Evolutionary conservation across 805 yeast species (phyloP).

Genomic region (Yarrowia osloensis): DNA sequence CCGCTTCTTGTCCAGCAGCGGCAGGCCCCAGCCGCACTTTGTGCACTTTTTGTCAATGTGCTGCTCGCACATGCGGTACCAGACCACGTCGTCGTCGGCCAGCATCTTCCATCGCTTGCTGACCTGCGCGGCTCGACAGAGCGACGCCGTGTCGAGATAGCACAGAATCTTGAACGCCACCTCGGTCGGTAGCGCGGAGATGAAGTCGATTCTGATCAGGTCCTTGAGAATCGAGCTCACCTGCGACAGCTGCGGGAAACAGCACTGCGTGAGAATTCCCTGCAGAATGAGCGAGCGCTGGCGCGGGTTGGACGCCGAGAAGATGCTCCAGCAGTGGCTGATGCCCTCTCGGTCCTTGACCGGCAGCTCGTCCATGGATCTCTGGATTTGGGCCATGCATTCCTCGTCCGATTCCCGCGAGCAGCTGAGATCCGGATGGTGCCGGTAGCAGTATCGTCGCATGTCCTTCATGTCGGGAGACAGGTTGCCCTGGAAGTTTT

Average conservation of each 20-base stretch:
- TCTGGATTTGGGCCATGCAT: slow-evolving; percentile 66
- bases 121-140: slow-evolving; percentile 93
- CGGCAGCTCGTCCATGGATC: slow-evolving; percentile 47
- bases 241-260: slow-evolving; percentile 91
- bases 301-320: slow-evolving; percentile 68
- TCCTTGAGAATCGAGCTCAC: slow-evolving; percentile 76
- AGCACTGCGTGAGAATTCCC: slow-evolving; percentile 85
- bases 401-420: slow-evolving; percentile 66
- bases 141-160: slow-evolving; percentile 88
- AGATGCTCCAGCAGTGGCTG: slow-evolving; percentile 79
- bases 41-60: slow-evolving; percentile 97
- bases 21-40: slow-evolving; percentile 98
- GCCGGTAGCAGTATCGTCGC: slow-evolving; percentile 74
- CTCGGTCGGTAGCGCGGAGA: slow-evolving; percentile 82
- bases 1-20: slow-evolving; percentile 79
- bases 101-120: slow-evolving; percentile 80
- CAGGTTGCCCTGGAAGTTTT: slow-evolving; percentile 26
- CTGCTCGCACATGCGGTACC: slow-evolving; percentile 98
- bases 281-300: slow-evolving; percentile 76
- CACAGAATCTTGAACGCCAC: slow-evolving; percentile 80
- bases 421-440: slow-evolving; percentile 83
- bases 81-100: slow-evolving; percentile 95
- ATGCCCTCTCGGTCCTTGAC: slow-evolving; percentile 75
- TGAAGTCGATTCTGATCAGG: slow-evolving; percentile 84
- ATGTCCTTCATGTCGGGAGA: slow-evolving; percentile 27